Base-by-base conservation (phyloP, 2,329 filamentous ascomycete species). In the Paecilomyces niveus region DNA sequence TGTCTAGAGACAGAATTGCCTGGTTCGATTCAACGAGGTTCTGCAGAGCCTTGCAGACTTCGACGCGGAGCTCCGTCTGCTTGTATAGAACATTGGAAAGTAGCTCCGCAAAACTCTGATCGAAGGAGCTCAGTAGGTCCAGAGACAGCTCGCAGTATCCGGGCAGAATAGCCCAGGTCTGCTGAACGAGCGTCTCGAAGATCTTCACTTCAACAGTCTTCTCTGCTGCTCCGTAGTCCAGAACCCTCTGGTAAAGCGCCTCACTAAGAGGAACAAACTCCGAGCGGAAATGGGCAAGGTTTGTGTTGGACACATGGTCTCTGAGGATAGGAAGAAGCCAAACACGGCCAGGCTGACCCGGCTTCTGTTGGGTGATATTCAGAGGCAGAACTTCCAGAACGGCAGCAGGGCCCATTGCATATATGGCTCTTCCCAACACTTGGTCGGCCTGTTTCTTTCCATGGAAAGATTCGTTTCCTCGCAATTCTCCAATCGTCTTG, bases 201-300 rank as follows among this genome's bases (percentile, higher is more conserved):
- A 99, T 95, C 80, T 99, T 99, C 70, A 94, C 84, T 72, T 97
- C 92, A 83, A 96, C 92, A 0, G 91, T 94, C 81, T 96, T 97
- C 70, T 93, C 89, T 13, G 85, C 86, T 22, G 84, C 79, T 13
- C 89, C 90, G 67, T 95, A 89, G 61, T 96, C 88, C 53, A 96
- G 79, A 4, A 97, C 89, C 64, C 85, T 86, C 72, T 97, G 90
- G 73, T 93, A 97, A 81, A 99, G 89, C 54, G 84, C 78, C 72
- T 96, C 89, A 71, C 93, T 97, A 24, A 99, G 79, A 15, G 94
- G 92, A 5, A 97, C 86, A 73, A 99, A 86, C 68, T 95, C 91
- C 2, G 81, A 79, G 65, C 87, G 88, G 81, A 99, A 99, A 73
- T 97, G 92, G 1, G 82, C 81, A 11, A 99, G 80, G 60, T 88